These are phyloP conservation scores for rapeseed (Brassica napus) DNA, from an alignment of 345 rosid genomes.

Conservation along the genomic window Da-Ae NC_063437.1:21071501-21072000, in stretches of 20 bases:
- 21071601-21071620: conserved; percentile 5
- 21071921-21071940: conserved; percentile 88
- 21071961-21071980: conserved; percentile 99
- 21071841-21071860: conserved; percentile 13
- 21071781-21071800: conserved; percentile 15
- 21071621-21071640: background rate
- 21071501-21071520: conserved; percentile 32
- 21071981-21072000: conserved; percentile 46
- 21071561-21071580: conserved; percentile 89
- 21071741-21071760: conserved; percentile 64
- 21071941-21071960: conserved; percentile 93
- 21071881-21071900: conserved; percentile 94
- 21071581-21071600: conserved; percentile 67
- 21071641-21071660: background rate
- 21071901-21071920: conserved; percentile 92
- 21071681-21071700: conserved; percentile 99
- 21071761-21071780: background rate
- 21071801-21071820: conserved; percentile 1
- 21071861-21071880: conserved; percentile 87
- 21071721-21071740: conserved; percentile 97
- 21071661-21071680: conserved; percentile 21
- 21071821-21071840: background rate
- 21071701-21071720: conserved; percentile 97
- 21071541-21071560: conserved; percentile 81
- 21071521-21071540: conserved; percentile 92